A percentile compares a stretch with the other conserved stretches of the same genome.
Conservation (phyloP, 2,329 filamentous ascomycete species). For the Colletotrichum navitas region DNA sequence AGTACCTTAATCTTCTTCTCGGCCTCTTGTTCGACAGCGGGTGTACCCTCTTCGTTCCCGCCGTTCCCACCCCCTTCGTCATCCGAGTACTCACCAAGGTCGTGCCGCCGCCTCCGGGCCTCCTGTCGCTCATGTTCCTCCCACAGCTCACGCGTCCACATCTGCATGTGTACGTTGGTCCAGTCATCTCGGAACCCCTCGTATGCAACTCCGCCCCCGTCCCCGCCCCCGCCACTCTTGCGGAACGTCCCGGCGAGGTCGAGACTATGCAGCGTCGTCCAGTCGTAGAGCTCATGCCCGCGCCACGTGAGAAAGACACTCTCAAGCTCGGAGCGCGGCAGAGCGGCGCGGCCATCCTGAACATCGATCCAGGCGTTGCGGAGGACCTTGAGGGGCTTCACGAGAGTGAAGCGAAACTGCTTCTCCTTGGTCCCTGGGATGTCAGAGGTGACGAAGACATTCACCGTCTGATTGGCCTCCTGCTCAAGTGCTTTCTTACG, state of each 20-base stretch:
- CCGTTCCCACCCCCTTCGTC: slow-evolving; percentile 44
- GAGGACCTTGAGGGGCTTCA: slow-evolving; percentile 75
- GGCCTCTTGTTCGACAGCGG: slow-evolving; percentile 43
- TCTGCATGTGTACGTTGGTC: slow-evolving; percentile 78
- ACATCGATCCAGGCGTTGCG: slow-evolving; percentile 76
- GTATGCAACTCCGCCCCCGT: slow-evolving; percentile 46
- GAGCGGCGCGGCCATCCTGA: slow-evolving; percentile 59
- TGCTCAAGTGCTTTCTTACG: slow-evolving; percentile 41
- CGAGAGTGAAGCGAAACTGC: slow-evolving; percentile 74
- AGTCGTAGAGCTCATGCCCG: slow-evolving; percentile 77
- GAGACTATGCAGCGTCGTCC: slow-evolving; percentile 78
- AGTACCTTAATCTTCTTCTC: slow-evolving; percentile 62
- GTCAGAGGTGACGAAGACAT: slow-evolving; percentile 68
- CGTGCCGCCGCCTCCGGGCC: slow-evolving; percentile 60
- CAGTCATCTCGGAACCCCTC: slow-evolving; percentile 64
- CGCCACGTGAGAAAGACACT: slow-evolving; percentile 85
- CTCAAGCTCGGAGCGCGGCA: slow-evolving; percentile 58
- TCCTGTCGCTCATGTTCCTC: slow-evolving; percentile 61
- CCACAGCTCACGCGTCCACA: slow-evolving; percentile 77
- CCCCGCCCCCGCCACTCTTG: slow-evolving; percentile 53
- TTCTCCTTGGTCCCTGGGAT: slow-evolving; percentile 69
- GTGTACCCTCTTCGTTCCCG: slow-evolving; percentile 26
- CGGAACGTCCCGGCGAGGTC: slow-evolving; percentile 65
- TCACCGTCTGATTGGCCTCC: slow-evolving; percentile 44
- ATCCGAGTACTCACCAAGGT: slow-evolving; percentile 57